These are phyloP conservation scores for Cinnamomum chago DNA, from an alignment of 164 flowering plant species.

Conservation along the genomic window DNA sequence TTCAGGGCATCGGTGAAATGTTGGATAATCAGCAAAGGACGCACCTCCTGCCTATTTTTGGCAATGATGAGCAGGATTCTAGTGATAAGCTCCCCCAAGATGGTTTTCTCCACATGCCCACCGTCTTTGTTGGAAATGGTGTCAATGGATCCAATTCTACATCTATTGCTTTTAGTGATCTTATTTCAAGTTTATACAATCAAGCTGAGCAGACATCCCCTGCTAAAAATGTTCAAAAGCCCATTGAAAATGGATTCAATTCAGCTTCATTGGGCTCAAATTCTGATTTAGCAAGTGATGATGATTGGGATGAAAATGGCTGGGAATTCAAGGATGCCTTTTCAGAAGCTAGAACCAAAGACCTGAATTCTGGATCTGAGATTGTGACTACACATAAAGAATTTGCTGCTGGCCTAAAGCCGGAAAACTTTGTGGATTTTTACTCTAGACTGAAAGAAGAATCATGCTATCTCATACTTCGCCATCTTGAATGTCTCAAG, in stretches of 20 bases:
- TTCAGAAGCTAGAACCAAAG: conserved; percentile 20
- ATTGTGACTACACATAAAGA: conserved; percentile 12
- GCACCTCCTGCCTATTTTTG: conserved; percentile 41
- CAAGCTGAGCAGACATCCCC: conserved; percentile 17
- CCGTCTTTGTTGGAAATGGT: conserved; percentile 16
- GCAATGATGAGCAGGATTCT: conserved; percentile 34
- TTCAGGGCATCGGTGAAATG: conserved; percentile 1
- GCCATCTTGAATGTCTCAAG: conserved; percentile 58
- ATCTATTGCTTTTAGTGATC: conserved; percentile 31
- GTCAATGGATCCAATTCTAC: conserved; percentile 16
- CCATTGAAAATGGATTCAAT: conserved; percentile 24
- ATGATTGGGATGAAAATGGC: conserved; percentile 44
- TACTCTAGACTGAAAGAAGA: conserved; percentile 55
- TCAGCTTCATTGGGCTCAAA: conserved; percentile 7
- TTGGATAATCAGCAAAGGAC: conserved; percentile 26
- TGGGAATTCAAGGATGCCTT: conserved; percentile 69
- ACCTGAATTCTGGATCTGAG: conserved; percentile 17
- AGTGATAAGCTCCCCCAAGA: conserved; percentile 27
- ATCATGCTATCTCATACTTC: conserved; percentile 26
- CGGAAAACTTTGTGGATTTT: conserved; percentile 38
- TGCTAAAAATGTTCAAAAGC: conserved; percentile 1
- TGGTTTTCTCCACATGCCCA: conserved; percentile 19
- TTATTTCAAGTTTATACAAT: conserved; percentile 35
- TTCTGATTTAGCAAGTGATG: conserved; percentile 22
- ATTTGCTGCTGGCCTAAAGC: conserved; percentile 19